Evolutionary conservation across 2,329 filamentous ascomycete species (phyloP), one percentile per base, ranked within the genome.

Genomic region (Aspergillus sojae): DNA sequence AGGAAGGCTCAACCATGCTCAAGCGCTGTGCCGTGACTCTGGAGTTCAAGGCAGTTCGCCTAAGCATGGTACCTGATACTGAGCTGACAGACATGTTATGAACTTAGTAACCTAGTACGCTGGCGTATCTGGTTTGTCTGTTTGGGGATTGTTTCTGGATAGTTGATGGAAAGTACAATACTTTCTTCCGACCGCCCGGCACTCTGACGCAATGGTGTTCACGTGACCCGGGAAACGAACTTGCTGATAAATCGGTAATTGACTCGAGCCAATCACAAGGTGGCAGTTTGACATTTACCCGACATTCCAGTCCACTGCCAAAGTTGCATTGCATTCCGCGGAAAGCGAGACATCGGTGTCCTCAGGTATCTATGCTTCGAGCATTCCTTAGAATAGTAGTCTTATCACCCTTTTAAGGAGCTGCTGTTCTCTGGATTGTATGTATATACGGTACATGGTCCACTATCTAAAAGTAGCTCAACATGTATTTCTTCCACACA

Each of bases 121-220:
- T 36, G 46, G 21, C 26, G 21, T 50, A 46, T 58, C 28, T 28
- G 43, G 41, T 41, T 57, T 30, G 28, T 39, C 21, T 54, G 21
- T 30, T 53, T 21, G 52, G n/a, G 19, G 36, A 36, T 12, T 39
- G 52, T 32, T 53, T 46, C 23, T 45, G 56, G 32, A 56, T 52
- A 28, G 46, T 61, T 32, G 53, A 43, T 46, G 26, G 34, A 61
- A 60, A 50, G 48, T 50, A 61, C 30, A 62, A 57, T 64, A 43
- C 63, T 61, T 67, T 62, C 63, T 64, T 66, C 62, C 63, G 64
- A 45, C 50, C 36, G 45, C 48, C 62, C 62, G 62, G 58, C 62
- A 41, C 68, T 74, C 72, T 76, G 74, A 76, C 72, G 74, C 73
- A 76, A 76, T 76, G 34, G 23, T 5, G 9, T 39, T 53, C 74